Evolutionary conservation across 441 rosid species (phyloP).

Genomic region (Corymbia citriodora): DNA sequence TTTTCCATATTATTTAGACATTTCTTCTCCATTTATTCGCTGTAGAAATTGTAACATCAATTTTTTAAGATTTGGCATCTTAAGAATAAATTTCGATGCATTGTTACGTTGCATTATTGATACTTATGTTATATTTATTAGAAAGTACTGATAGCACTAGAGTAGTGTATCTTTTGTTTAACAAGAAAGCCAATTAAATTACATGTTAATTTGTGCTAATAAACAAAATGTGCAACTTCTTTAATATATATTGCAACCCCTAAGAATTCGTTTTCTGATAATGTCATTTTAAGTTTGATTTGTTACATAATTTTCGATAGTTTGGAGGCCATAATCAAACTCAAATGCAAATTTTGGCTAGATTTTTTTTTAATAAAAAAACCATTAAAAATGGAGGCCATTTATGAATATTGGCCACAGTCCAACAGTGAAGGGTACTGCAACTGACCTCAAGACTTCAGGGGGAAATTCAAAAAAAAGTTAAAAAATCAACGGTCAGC

Average conservation of each 20-base stretch:
- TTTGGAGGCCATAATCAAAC: not conserved
- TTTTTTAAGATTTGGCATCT: not conserved
- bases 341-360: not conserved
- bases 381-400: not conserved
- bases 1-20: not conserved
- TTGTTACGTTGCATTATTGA: not conserved
- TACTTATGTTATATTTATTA: not conserved
- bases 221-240: not conserved
- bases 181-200: not conserved
- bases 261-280: accelerated
- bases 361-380: not conserved
- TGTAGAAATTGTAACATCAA: not conserved
- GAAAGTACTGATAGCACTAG: accelerated
- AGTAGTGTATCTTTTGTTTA: not conserved
- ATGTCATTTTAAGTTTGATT: not conserved
- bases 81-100: not conserved
- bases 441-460: not conserved
- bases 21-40: not conserved
- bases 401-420: not conserved
- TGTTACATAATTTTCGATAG: not conserved
- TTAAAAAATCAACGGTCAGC: not conserved
- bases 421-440: not conserved
- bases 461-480: not conserved
- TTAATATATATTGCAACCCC: not conserved
- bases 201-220: not conserved